Conservation (phyloP, 495 filamentous ascomycete species). For the Collariella sp. region DNA sequence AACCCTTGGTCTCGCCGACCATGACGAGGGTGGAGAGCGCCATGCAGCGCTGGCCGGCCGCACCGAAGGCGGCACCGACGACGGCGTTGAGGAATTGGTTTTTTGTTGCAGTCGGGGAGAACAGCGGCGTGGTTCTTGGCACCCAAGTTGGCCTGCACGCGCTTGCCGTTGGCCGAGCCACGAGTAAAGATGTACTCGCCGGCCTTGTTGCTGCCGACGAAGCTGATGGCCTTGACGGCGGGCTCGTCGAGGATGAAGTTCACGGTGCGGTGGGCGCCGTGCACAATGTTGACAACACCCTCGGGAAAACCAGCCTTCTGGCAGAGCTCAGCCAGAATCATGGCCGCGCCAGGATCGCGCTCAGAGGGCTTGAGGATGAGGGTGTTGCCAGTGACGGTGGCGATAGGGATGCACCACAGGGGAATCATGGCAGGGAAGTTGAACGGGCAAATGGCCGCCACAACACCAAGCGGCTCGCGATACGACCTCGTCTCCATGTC, state of each 20-base stretch:
- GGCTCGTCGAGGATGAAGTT: slow-evolving; percentile 97
- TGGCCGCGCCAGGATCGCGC: slow-evolving; percentile 92
- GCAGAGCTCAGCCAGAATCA: slow-evolving; percentile 93
- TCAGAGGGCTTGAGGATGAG: slow-evolving; percentile 95
- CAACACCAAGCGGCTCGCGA: slow-evolving; percentile 84
- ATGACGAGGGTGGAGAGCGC: slow-evolving; percentile 88
- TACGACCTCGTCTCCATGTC: slow-evolving; percentile 98
- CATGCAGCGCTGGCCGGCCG: slow-evolving; percentile 97
- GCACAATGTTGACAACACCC: slow-evolving; percentile 91
- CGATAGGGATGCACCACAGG: slow-evolving; percentile 92
- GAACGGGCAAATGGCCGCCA: slow-evolving; percentile 96
- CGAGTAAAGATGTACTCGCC: slow-evolving; percentile 94
- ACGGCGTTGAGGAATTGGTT: slow-evolving; percentile 94
- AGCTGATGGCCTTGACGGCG: slow-evolving; percentile 94
- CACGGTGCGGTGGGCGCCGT: slow-evolving; percentile 83
- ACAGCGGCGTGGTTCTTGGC: slow-evolving; percentile 98
- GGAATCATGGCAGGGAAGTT: slow-evolving; percentile 99
- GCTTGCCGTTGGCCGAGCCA: slow-evolving; percentile 84
- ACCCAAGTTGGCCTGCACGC: slow-evolving; percentile 95
- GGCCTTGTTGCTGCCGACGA: slow-evolving; percentile 92
- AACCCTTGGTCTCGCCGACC: slow-evolving; percentile 89
- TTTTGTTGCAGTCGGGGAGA: slow-evolving; percentile 94
- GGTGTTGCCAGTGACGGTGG: slow-evolving; percentile 89
- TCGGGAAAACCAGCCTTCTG: slow-evolving; percentile 88
- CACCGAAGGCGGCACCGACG: slow-evolving; percentile 89